Evolutionary conservation across 441 rosid genomes (phyloP).

Genomic region (Breynia disticha): DNA sequence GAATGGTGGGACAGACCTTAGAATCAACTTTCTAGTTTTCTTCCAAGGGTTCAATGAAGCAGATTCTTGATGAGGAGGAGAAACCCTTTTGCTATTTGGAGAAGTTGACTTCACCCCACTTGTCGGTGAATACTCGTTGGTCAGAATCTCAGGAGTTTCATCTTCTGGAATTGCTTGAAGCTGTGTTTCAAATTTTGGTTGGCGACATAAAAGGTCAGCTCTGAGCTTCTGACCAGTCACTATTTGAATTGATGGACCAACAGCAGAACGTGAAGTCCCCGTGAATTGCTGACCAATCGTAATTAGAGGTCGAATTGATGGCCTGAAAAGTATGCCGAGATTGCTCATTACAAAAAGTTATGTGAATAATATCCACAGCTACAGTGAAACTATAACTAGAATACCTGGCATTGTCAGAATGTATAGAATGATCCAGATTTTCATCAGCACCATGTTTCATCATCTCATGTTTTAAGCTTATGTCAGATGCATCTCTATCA

Average conservation of each 20-base stretch:
- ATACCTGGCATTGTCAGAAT: slow-evolving; percentile 26
- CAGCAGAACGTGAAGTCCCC: slow-evolving; percentile 33
- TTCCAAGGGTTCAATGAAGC: slow-evolving; percentile 37
- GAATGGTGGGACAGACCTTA: slow-evolving; percentile 62
- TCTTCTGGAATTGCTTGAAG: slow-evolving; percentile 41
- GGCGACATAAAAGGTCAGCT: slow-evolving; percentile 10
- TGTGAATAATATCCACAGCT: background rate
- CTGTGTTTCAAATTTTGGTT: slow-evolving; percentile 38
- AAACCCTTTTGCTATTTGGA: slow-evolving; percentile 77
- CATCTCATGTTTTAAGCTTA: slow-evolving; percentile 3
- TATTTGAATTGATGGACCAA: slow-evolving; percentile 36
- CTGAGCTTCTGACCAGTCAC: slow-evolving; percentile 19
- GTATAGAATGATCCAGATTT: slow-evolving; percentile 13
- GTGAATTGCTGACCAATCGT: slow-evolving; percentile 37
- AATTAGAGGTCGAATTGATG: slow-evolving; percentile 40
- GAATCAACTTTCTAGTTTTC: slow-evolving; percentile 67
- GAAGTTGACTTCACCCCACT: slow-evolving; percentile 44
- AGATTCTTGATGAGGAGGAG: slow-evolving; percentile 55
- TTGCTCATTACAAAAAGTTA: slow-evolving; percentile 1
- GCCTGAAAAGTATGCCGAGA: slow-evolving; percentile 24
- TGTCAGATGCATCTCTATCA: slow-evolving; percentile 18
- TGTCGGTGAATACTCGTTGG: slow-evolving; percentile 27
- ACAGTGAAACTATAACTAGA: background rate
- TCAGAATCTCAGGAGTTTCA: slow-evolving; percentile 36
- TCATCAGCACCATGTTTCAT: slow-evolving; percentile 19